Evolutionary conservation across 257 asterid species (phyloP), one percentile per base, ranked within the genome.

Genomic region (Salvia miltiorrhiza): DNA sequence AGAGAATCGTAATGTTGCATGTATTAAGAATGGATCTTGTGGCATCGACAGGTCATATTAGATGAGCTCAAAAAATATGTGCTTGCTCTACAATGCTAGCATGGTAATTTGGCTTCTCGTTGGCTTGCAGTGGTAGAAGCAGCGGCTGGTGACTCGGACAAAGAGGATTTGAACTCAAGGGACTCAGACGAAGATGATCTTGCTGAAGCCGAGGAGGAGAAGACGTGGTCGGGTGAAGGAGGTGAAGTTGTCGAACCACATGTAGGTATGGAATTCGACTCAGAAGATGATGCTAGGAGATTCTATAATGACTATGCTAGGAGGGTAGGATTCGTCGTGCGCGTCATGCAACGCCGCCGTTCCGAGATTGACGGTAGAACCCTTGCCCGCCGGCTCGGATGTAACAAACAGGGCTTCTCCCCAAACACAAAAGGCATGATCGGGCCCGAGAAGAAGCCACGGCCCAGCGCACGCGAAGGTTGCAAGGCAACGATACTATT

Each of bases 381-480:
- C 45, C 85, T 82, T 62, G 93, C 93, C 30, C 88, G 85, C 16
- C 78, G 90, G 13, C 84, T 87, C 20, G 93, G 93, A 63, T 87
- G 93, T 49, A 84, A 86, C 73, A 86, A 82, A 47, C 88, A 84
- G 63, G 90, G 88, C 0, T 82, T 77, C 55, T 82, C 88, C 67
- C 79, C 84, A 13, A 77, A 63, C 53, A 37, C 62, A 6, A 77
- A 75, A 71, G 83, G 79, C 19, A 73, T 70, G 70, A 21, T 54
- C 2, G 86, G 83, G 72, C 78, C 83, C 2, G 85, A 77, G 54
- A 80, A 67, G 56, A 82, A 79, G 76, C 77, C 82, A 2, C 69
- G 86, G 52, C 70, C 83, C 24, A 80, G 86, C 67, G 84, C 87
- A 43, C 83, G 90, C 2, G 93, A 87, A 10, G 90, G 88, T 19